Conservation (phyloP, 306 rosid genomes). For the Trichosanthes cucumerina region DNA sequence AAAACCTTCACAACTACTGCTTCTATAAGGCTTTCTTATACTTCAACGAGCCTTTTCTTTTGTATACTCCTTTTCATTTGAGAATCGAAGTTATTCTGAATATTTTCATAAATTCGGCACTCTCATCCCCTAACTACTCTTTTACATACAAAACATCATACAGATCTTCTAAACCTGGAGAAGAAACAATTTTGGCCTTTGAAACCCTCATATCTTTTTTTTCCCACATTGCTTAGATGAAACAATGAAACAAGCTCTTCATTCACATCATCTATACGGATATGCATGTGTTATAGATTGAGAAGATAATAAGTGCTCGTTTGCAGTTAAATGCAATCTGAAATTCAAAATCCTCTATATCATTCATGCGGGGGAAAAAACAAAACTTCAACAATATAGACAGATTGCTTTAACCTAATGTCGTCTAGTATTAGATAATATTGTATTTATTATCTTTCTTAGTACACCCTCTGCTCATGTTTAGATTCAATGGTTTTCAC, state of each 20-base stretch:
- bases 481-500: slow-evolving; percentile 14
- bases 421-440: background rate
- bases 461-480: background rate
- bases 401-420: background rate
- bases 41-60: background rate
- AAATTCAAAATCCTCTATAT: background rate
- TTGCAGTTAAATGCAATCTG: background rate
- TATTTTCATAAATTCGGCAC: background rate
- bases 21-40: background rate
- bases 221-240: background rate
- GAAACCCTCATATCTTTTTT: background rate
- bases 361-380: background rate
- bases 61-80: background rate
- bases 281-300: background rate
- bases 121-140: background rate
- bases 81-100: background rate
- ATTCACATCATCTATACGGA: background rate
- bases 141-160: background rate
- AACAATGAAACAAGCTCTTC: background rate
- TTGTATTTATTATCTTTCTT: background rate
- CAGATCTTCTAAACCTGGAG: background rate
- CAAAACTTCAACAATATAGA: background rate
- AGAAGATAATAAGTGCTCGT: background rate
- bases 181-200: background rate
- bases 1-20: background rate